Conservation (phyloP, 2,329 filamentous ascomycete genomes). For the Paraphaeosphaeria sporulosa region DNA sequence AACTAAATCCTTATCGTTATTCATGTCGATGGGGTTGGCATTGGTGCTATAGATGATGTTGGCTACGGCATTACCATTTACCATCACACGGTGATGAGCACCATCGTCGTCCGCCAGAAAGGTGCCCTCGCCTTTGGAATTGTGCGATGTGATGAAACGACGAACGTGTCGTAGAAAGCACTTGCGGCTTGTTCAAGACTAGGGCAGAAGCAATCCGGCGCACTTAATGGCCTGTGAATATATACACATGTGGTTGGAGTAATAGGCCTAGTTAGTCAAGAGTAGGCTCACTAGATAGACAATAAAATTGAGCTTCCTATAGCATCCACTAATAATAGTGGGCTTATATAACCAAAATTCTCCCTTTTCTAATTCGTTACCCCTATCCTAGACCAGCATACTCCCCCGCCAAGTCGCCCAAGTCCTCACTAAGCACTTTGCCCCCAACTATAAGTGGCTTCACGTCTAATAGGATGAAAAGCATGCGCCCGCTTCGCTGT, state of each 20-base stretch:
- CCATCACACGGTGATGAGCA: conserved; percentile 3
- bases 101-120: conserved; percentile 9
- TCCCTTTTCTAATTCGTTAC: no score
- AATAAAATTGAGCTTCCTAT: no score
- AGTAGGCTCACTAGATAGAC: background rate
- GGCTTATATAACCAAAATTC: no score
- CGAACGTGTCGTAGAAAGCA: conserved; percentile 6
- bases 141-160: conserved; percentile 11
- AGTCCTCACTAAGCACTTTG: background rate
- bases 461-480: conserved; percentile 1
- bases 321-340: no score
- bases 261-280: background rate
- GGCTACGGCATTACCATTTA: background rate
- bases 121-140: conserved; percentile 2
- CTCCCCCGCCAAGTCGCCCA: conserved; percentile 5
- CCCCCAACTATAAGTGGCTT: conserved; percentile 2
- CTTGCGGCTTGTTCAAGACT: background rate
- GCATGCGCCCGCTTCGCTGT: conserved; percentile 3
- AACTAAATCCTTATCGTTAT: conserved; percentile 10
- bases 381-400: background rate
- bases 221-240: conserved; percentile 2
- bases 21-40: conserved; percentile 12
- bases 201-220: background rate
- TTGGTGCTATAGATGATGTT: conserved; percentile 13
- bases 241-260: conserved; percentile 9